Percentiles rank a stretch among this genome's conserved stretches.
Conservation (phyloP, 495 filamentous ascomycete genomes). For the Penicillium goetzii region DNA sequence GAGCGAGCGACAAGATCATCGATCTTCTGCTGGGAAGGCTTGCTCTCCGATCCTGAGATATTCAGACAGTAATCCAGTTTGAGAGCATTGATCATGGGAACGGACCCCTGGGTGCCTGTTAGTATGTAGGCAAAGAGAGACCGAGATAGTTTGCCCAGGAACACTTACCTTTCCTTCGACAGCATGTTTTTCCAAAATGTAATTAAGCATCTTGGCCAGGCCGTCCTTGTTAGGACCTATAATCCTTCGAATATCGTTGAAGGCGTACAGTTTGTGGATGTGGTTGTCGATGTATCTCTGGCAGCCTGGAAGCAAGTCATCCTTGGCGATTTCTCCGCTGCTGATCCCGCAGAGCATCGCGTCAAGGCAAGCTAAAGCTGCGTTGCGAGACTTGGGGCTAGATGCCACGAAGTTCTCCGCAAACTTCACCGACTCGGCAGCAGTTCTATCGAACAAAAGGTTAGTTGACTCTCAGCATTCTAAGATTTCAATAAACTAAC, state of each 20-base stretch:
- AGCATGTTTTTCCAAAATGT: constrained; percentile 30
- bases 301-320: constrained; percentile 46
- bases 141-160: background rate
- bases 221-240: constrained; percentile 42
- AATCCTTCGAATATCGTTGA: constrained; percentile 56
- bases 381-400: constrained; percentile 52
- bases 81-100: constrained; percentile 55
- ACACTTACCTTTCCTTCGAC: constrained; percentile 40
- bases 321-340: constrained; percentile 35
- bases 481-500: constrained; percentile 29
- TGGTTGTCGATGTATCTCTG: constrained; percentile 54
- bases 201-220: constrained; percentile 44
- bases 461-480: constrained; percentile 7
- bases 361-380: constrained; percentile 48
- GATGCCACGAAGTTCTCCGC: constrained; percentile 41
- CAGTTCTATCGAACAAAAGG: constrained; percentile 32
- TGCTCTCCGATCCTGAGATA: constrained; percentile 45
- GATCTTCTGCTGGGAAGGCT: constrained; percentile 34
- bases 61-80: constrained; percentile 61
- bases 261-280: constrained; percentile 57
- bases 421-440: constrained; percentile 35
- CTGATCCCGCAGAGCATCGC: constrained; percentile 30
- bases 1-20: constrained; percentile 53
- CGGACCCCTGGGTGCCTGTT: constrained; percentile 23
- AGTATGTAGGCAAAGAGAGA: constrained; percentile 6